Conservation (phyloP, 2,329 filamentous ascomycete genomes). For the Arthroderma uncinatum region DNA sequence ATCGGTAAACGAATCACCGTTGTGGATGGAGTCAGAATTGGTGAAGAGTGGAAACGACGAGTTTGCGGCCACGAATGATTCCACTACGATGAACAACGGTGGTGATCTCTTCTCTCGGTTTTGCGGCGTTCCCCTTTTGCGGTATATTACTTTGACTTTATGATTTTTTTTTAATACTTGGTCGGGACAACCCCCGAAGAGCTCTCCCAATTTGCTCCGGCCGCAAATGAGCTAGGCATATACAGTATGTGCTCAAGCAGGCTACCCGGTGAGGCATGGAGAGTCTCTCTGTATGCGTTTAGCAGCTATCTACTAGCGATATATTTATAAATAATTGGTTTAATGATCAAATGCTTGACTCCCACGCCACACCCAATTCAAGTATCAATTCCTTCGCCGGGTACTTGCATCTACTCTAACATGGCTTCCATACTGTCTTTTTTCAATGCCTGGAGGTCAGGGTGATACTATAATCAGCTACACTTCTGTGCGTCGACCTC, state of each 20-base stretch:
- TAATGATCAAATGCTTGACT: background rate
- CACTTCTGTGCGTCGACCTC: no score
- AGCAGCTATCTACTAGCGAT: background rate
- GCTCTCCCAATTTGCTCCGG: background rate
- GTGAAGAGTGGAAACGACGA: conserved; percentile 77
- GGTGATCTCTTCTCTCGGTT: background rate
- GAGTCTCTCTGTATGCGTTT: background rate
- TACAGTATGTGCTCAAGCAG: background rate
- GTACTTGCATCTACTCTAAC: no score
- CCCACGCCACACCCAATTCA: no score
- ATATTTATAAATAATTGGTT: background rate
- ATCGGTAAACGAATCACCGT: conserved; percentile 79
- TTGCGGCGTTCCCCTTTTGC: conserved; percentile 6
- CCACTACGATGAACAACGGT: background rate
- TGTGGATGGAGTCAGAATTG: conserved; percentile 68
- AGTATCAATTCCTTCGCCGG: no score
- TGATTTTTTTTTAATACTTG: background rate
- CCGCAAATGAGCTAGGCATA: background rate
- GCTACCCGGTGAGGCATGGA: background rate
- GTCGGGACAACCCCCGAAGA: background rate
- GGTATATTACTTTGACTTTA: conserved; percentile 1
- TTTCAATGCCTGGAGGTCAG: background rate
- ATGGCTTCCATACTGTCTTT: background rate
- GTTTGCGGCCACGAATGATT: conserved; percentile 52
- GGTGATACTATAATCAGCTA: background rate